These are phyloP conservation scores for Lanmaoa rubissima DNA, from an alignment of 768 basidiomycete genomes.

Conservation along the genomic window DNA sequence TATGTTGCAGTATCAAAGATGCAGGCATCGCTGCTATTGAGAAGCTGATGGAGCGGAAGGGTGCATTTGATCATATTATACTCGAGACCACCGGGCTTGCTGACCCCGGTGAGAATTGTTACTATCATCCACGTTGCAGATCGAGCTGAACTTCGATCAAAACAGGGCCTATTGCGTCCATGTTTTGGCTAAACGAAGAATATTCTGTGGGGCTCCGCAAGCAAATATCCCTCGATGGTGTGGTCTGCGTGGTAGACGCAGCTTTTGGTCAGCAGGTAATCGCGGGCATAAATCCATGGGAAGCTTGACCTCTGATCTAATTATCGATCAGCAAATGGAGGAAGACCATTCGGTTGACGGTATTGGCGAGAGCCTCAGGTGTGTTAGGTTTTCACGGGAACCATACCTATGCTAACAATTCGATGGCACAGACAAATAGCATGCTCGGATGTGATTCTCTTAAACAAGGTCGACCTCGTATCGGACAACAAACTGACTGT, in stretches of 20 bases:
- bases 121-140: neutral
- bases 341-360: slow-evolving; percentile 67
- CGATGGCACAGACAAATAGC: slow-evolving; percentile 80
- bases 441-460: slow-evolving; percentile 82
- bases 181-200: slow-evolving; percentile 89
- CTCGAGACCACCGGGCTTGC: slow-evolving; percentile 96
- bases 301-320: slow-evolving; percentile 3
- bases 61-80: slow-evolving; percentile 91
- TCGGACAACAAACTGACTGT: slow-evolving; percentile 40
- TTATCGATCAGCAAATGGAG: slow-evolving; percentile 69
- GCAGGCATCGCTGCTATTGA: slow-evolving; percentile 91
- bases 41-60: slow-evolving; percentile 82
- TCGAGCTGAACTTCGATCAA: neutral
- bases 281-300: slow-evolving; percentile 33
- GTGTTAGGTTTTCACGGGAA: slow-evolving; percentile 5
- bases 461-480: slow-evolving; percentile 90
- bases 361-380: slow-evolving; percentile 81
- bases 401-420: neutral
- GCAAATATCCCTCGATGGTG: slow-evolving; percentile 80
- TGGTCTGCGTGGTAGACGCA: slow-evolving; percentile 90
- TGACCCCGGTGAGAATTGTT: slow-evolving; percentile 68
- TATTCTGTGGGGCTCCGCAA: slow-evolving; percentile 63
- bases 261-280: slow-evolving; percentile 67
- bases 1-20: slow-evolving; percentile 99
- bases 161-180: slow-evolving; percentile 78